Base-by-base conservation (phyloP, 257 asterid genomes). In the Eucommia ulmoides region DNA sequence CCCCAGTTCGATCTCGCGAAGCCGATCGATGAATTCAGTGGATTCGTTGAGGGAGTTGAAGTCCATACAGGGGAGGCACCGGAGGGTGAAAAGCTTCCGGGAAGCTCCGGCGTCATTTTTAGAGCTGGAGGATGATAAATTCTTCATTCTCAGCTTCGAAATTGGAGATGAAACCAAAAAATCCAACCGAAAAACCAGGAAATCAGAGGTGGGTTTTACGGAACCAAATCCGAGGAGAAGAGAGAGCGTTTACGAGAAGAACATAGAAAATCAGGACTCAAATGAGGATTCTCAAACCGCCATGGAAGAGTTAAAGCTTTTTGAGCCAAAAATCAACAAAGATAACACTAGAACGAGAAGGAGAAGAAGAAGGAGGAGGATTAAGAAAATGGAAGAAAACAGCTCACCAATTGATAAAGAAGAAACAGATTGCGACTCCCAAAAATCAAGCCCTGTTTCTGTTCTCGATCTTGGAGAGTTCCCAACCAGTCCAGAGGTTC, bases 101-200 rank as follows among this genome's bases (percentile, higher is more conserved):
- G 74, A 64, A 26, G 54, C 67, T 20, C 81, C 87, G 1, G 29
- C 62, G 7, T 5, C 12, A 1, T 82, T 68, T 51, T 23, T 33
- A 48, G 84, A 75, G 60, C 64, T 77, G 0, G 79, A 82, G 72
- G 96, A 85, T 54, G 88, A 85, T 7, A 49, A 82, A 0, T 82
- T 79, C 56, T 66, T 73, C 63, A 69, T 82, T 41, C 79, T 85
- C 26, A 82, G 82, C 79, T 82, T 85, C 22, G 94, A 83, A 18
- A 49, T 23, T 12, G 50, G 20, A 20, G 58, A 33, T 42, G 45
- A 19, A 26, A 47, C 24, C 21, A 23, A 17, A 38, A 50, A 61
- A 42, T 49, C 52, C 19, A 26, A 22, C 17, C 7, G 29, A 8
- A 63, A 63, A 46, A 41, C 44, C 12, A 53, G 52, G 65, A 64